Evolutionary conservation across 768 basidiomycete genomes (phyloP), one percentile per base, ranked within the genome.

Genomic region (Termitomyces sp.): DNA sequence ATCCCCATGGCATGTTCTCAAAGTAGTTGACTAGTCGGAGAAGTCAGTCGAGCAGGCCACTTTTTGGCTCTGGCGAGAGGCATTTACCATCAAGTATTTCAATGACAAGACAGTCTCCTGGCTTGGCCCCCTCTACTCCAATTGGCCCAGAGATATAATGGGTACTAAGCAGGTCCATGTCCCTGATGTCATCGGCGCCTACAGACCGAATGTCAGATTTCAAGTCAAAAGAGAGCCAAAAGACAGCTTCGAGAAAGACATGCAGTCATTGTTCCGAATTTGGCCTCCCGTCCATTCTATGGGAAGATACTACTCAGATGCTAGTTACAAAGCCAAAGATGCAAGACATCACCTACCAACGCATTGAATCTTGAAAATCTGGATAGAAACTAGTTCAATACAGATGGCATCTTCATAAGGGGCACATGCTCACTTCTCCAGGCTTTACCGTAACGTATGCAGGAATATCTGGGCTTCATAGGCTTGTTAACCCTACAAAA

Each of bases 1-100:
- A 91, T 0, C 90, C 90, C 90, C 89, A 92, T 0, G 88, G 88
- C 88, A 88, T 87, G 68, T 88, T 81, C 45, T 87, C 86, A 62
- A 88, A 88, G 10, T 86, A 84, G 40, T 74, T 77, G 56, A 88
- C 88, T 88, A 52, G 29, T 42, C 34, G 25, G 25, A 25, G 3
- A 59, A n/a, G 32, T 47, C 9, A 11, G 15, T n/a, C 25, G 0
- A 38, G 11, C 0, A 29, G 6, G 40, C 1, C 25, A 3, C 5
- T 29, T 7, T 14, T 20, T 12, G 36, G 20, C 5, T 31, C 11
- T 25, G 25, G 25, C 5, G 3, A 20, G 11, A 51, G 17, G 25
- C 29, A 38, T 74, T 47, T 65, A 87, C 87, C 84, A 67, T 91
- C 88, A n/a, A 92, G 73, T 60, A 92, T 89, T 60, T 92, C 90